Percentiles rank a stretch among this genome's conserved stretches.
These are phyloP conservation scores for Colletotrichum gloeosporioides DNA, from an alignment of 2,329 filamentous ascomycete species.

Conservation along the genomic window DNA sequence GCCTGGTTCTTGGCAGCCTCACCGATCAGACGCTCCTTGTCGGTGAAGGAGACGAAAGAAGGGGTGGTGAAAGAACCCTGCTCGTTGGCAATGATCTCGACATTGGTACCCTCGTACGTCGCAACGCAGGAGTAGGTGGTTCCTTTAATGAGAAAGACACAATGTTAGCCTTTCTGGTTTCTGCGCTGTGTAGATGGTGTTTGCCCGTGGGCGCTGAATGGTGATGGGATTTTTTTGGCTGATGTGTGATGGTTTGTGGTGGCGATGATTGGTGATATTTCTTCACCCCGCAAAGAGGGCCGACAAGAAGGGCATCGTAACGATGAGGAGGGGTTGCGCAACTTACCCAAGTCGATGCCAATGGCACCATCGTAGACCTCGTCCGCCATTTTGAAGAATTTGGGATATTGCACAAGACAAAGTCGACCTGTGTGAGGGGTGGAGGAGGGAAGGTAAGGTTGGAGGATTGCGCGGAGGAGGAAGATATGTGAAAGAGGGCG, in stretches of 20 bases:
- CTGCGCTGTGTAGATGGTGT: background rate
- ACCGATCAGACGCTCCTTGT: conserved; percentile 98
- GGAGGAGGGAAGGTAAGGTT: conserved; percentile 23
- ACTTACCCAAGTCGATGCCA: conserved; percentile 98
- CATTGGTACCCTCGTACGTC: conserved; percentile 98
- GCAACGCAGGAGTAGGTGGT: conserved; percentile 99
- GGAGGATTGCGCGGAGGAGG: conserved; percentile 21
- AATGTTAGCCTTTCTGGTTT: conserved; percentile 24
- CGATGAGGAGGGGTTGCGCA: background rate
- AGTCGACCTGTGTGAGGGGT: conserved; percentile 24
- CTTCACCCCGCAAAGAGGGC: conserved; percentile 1
- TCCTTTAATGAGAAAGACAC: conserved; percentile 57
- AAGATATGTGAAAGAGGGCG: conserved; percentile 20
- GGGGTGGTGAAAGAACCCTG: conserved; percentile 99
- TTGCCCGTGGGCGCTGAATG: background rate
- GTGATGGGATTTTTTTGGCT: background rate
- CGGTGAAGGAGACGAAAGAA: conserved; percentile 98
- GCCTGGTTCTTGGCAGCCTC: conserved; percentile 99
- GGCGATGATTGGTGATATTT: conserved; percentile 7
- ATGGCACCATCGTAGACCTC: conserved; percentile 99
- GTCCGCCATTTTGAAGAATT: conserved; percentile 79
- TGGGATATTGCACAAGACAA: conserved; percentile 22
- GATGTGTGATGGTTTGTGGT: background rate
- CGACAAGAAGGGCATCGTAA: conserved; percentile 16
- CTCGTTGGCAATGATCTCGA: conserved; percentile 99